phyloP scores from a whole-genome alignment of 805 yeast genomes.

The Hanseniaspora osmophila region DNA sequence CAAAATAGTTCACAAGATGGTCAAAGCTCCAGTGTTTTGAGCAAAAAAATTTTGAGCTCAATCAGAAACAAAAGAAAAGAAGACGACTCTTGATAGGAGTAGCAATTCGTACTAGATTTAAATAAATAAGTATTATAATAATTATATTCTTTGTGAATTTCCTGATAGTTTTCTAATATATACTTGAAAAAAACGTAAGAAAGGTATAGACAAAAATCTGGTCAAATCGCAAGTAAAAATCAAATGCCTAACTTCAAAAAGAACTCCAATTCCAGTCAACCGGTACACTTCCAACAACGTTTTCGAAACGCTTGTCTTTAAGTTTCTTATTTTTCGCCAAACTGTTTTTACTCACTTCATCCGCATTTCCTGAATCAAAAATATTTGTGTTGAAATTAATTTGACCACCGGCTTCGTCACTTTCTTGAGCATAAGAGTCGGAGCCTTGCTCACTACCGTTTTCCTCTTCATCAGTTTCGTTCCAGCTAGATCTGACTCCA shows the following conservation, averaged over 20 bases:
- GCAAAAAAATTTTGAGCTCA: background rate
- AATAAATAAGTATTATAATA: too few species aligned
- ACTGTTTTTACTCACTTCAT: background rate
- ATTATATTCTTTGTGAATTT: too few species aligned
- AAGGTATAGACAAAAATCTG: too few species aligned
- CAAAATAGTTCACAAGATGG: background rate
- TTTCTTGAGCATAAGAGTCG: background rate
- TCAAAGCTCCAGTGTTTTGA: background rate
- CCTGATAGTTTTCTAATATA: background rate
- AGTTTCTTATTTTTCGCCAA: conserved; percentile 11
- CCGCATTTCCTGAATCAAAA: background rate
- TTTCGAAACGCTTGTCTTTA: conserved; percentile 14
- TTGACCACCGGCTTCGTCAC: background rate
- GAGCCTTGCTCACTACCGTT: background rate
- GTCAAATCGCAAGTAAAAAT: too few species aligned
- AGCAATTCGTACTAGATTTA: too few species aligned
- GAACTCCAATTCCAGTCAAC: conserved; percentile 77
- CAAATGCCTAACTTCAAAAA: too few species aligned
- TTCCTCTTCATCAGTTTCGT: conserved; percentile 3
- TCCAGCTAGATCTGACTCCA: conserved; percentile 14
- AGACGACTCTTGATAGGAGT: background rate
- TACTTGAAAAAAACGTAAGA: conserved; percentile 45
- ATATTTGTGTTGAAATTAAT: background rate
- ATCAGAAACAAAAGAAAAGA: background rate
- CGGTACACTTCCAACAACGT: conserved; percentile 39